Evolutionary conservation across 257 asterid species (phyloP).

Genomic region (Buddleja alternifolia): DNA sequence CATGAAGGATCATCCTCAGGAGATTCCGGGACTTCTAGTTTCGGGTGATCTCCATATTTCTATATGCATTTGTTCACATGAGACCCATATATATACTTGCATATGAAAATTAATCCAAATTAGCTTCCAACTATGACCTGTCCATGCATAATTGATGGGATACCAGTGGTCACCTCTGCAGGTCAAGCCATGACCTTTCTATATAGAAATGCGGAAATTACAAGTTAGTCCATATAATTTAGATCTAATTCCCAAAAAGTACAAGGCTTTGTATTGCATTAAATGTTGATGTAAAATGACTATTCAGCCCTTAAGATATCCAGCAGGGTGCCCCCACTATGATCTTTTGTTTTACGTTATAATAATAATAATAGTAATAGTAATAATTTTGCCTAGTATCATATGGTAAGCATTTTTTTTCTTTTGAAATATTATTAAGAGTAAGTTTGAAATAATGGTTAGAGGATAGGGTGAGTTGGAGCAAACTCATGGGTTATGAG

Average conservation of each 20-base stretch:
- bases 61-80: too few relatives aligned
- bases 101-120: too few relatives aligned
- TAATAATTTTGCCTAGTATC: constrained; percentile 43
- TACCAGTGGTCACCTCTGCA: too few relatives aligned
- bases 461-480: constrained; percentile 34
- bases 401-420: constrained; percentile 44
- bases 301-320: constrained; percentile 14
- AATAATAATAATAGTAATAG: constrained; percentile 33
- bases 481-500: constrained; percentile 29
- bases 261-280: neutral
- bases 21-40: too few relatives aligned
- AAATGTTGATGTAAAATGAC: neutral
- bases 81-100: too few relatives aligned
- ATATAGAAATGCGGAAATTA: too few relatives aligned
- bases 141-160: too few relatives aligned
- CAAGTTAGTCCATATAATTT: neutral
- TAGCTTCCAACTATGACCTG: too few relatives aligned
- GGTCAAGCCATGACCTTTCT: too few relatives aligned
- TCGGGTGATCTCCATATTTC: too few relatives aligned
- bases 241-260: neutral
- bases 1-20: too few relatives aligned
- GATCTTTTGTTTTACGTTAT: constrained; percentile 41
- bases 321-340: constrained; percentile 35
- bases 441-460: constrained; percentile 32
- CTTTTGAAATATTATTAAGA: constrained; percentile 33